Evolutionary conservation across 768 basidiomycete genomes (phyloP), one percentile per base, ranked within the genome.

Genomic region (Kwoniella botswanensis): DNA sequence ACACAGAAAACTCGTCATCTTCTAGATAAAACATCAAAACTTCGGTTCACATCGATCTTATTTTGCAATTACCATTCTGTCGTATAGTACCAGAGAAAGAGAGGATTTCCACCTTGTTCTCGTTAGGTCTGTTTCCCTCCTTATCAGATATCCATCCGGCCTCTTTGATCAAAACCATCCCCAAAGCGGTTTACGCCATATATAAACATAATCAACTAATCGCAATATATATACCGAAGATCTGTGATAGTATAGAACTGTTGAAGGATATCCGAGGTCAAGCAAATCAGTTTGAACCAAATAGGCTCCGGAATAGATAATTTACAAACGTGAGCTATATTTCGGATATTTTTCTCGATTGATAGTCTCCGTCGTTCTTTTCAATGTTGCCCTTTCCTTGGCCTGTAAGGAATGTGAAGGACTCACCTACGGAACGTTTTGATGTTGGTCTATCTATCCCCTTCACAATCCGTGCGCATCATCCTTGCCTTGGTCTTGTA

Each of bases 321-420:
- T 50, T 4, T 15, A 13, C 46, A 17, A 35, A 58, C 35, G 57
- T 58, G 57, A 58, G 57, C 26, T 4, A 15, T 35, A 17, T 12
- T 10, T 58, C 57, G 57, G 26, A 58, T 35, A 58, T 58, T 58
- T 56, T 42, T 58, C 22, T n/a, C 35, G 35, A 17, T 24, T 13
- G 21, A 29, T 58, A 58, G 57, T 58, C 57, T 58, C 57, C 57
- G 57, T 24, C 26, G 12, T 35, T 35, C 15, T 58, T 24, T 17
- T 58, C 17, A 9, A 26, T 58, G 24, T 18, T 58, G 24, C 7
- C 4, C 26, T 26, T 26, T 26, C 15, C 29, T 35, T 11, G 24
- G 4, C 15, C 29, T 24, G 4, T 15, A 17, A 1, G 15, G 54
- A 35, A 26, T 58, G 26, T 24, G 57, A 4, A 29, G n/a, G 15